Evolutionary conservation across 2,329 filamentous ascomycete species (phyloP).

Genomic region (Phialemonium atrogriseum): DNA sequence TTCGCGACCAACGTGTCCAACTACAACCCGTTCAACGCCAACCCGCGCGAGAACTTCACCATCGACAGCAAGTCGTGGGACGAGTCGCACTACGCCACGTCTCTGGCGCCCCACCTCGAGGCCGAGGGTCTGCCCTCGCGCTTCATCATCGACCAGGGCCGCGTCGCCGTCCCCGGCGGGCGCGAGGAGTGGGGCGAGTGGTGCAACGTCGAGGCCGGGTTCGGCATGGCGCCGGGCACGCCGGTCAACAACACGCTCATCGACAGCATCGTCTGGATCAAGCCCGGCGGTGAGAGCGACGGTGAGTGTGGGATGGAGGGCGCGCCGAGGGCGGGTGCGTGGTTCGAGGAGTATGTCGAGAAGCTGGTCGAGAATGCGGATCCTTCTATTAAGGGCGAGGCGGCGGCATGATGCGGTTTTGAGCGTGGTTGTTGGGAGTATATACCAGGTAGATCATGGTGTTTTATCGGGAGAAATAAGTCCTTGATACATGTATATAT

Average conservation of each 20-base stretch:
- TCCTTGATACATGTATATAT: no score
- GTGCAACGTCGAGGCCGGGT: slow-evolving; percentile 35
- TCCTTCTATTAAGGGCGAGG: slow-evolving; percentile 6
- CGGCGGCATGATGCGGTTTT: no score
- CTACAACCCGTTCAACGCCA: slow-evolving; percentile 31
- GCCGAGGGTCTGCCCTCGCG: slow-evolving; percentile 28
- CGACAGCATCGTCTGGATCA: slow-evolving; percentile 35
- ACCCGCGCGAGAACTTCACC: slow-evolving; percentile 29
- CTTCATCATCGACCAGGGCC: slow-evolving; percentile 38
- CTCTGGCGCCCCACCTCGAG: slow-evolving; percentile 27
- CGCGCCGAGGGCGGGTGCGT: slow-evolving; percentile 28
- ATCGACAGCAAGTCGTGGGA: slow-evolving; percentile 30
- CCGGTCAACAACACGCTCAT: slow-evolving; percentile 25
- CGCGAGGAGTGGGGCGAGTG: slow-evolving; percentile 32
- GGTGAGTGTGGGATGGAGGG: slow-evolving; percentile 27
- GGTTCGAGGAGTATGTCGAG: slow-evolving; percentile 33
- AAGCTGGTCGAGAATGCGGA: slow-evolving; percentile 31
- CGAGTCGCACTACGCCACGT: slow-evolving; percentile 30
- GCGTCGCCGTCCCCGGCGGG: slow-evolving; percentile 26
- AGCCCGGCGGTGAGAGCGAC: slow-evolving; percentile 35
- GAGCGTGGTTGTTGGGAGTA: no score
- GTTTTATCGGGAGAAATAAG: no score
- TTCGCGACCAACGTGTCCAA: slow-evolving; percentile 37
- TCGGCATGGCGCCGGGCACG: slow-evolving; percentile 27
- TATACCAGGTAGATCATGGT: no score